A percentile compares a stretch with the other conserved stretches of the same genome.
phyloP scores from a whole-genome alignment of 108 stramenopile species.

The Cylindrotheca closterium region DNA sequence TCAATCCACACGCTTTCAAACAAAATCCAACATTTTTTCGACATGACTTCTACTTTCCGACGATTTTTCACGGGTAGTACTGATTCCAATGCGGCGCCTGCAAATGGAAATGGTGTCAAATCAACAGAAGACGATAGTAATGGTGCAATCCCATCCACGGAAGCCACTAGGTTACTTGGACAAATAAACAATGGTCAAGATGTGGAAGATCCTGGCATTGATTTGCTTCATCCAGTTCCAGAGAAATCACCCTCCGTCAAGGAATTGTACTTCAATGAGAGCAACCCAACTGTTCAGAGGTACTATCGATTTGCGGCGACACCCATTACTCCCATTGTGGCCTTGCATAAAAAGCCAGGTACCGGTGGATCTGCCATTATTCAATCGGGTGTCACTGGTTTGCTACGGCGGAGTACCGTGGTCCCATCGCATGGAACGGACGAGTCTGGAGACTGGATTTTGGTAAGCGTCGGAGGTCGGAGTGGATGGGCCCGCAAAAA shows the following conservation, averaged over 20 bases:
- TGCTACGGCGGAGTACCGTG: conserved; percentile 74
- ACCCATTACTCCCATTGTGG: conserved; percentile 74
- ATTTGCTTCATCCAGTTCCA: conserved; percentile 25
- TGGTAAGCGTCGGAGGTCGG: conserved; percentile 81
- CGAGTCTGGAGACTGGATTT: conserved; percentile 72
- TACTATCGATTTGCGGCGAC: conserved; percentile 86
- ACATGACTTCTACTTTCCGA: too few species aligned
- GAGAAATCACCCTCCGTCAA: conserved; percentile 26
- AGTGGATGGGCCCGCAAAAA: conserved; percentile 82
- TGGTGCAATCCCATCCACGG: too few species aligned
- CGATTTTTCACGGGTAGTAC: too few species aligned
- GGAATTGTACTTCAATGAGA: conserved; percentile 40
- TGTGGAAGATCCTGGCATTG: neutral
- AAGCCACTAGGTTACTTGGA: too few species aligned
- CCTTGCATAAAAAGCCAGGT: conserved; percentile 69
- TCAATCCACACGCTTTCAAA: too few species aligned
- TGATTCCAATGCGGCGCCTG: too few species aligned
- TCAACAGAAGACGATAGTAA: too few species aligned
- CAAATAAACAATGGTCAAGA: neutral
- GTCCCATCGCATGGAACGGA: conserved; percentile 86
- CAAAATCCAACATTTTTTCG: too few species aligned
- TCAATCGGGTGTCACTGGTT: conserved; percentile 56
- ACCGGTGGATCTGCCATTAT: conserved; percentile 18
- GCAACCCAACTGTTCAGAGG: conserved; percentile 77
- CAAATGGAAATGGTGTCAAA: too few species aligned